phyloP scores from a whole-genome alignment of 805 yeast genomes.

The Ogataea zsoltii region DNA sequence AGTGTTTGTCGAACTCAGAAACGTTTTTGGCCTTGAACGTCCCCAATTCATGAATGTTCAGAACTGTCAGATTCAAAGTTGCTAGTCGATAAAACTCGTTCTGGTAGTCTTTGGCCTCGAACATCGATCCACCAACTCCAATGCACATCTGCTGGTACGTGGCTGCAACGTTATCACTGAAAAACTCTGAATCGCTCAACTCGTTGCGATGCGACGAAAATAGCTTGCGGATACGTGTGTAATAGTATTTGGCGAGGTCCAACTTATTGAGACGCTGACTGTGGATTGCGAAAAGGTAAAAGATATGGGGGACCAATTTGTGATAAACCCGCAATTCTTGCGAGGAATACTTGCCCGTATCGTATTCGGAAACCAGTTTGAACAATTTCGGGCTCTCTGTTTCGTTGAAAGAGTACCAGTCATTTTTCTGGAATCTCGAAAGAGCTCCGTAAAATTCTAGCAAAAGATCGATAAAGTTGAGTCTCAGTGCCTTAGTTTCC shows the following conservation, averaged over 20 bases:
- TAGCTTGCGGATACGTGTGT: conserved; percentile 35
- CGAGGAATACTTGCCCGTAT: conserved; percentile 36
- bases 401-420: conserved; percentile 10
- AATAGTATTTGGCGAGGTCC: conserved; percentile 41
- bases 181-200: conserved; percentile 22
- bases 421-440: conserved; percentile 33
- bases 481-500: conserved; percentile 30
- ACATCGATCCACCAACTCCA: conserved; percentile 28
- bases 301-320: conserved; percentile 38
- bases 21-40: conserved; percentile 15
- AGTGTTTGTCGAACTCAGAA: conserved; percentile 25
- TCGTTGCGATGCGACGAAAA: conserved; percentile 21
- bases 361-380: conserved; percentile 39
- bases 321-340: conserved; percentile 42
- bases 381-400: conserved; percentile 12
- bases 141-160: conserved; percentile 23
- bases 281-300: conserved; percentile 41
- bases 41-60: conserved; percentile 22
- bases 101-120: conserved; percentile 20
- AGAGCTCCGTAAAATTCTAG: conserved; percentile 40
- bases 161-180: conserved; percentile 23
- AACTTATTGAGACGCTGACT: conserved; percentile 40
- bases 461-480: conserved; percentile 33
- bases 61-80: conserved; percentile 26
- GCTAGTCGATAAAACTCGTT: conserved; percentile 28